Evolutionary conservation across 257 asterid genomes (phyloP).

Genomic region (Leonotis leonurus): DNA sequence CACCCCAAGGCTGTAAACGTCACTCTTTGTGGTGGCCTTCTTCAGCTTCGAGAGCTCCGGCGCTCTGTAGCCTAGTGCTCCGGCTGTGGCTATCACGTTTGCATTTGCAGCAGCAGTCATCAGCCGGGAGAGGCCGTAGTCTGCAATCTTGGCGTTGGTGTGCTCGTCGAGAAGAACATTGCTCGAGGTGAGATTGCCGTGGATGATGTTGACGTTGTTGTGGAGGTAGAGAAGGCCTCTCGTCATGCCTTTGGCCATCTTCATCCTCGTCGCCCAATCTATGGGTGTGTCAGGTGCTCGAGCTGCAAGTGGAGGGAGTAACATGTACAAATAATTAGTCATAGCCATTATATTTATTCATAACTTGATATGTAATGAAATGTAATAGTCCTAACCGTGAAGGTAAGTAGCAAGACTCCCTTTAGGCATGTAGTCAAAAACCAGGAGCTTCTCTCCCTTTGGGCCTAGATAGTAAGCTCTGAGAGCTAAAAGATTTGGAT

Average conservation of each 20-base stretch:
- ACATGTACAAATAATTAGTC: background rate
- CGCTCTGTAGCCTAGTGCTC: conserved; percentile 89
- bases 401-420: conserved; percentile 85
- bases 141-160: conserved; percentile 59
- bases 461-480: conserved; percentile 94
- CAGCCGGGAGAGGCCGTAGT: conserved; percentile 74
- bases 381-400: conserved; percentile 44
- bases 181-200: conserved; percentile 90
- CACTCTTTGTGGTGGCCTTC: conserved; percentile 85
- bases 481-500: conserved; percentile 77
- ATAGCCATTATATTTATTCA: background rate
- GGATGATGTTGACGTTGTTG: conserved; percentile 57
- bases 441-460: conserved; percentile 93
- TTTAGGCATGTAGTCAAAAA: conserved; percentile 82
- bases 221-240: conserved; percentile 83
- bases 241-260: conserved; percentile 69
- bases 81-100: conserved; percentile 81
- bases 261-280: conserved; percentile 77
- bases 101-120: conserved; percentile 92
- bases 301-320: conserved; percentile 38
- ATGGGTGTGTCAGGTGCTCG: conserved; percentile 69
- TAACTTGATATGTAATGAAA: too few species aligned
- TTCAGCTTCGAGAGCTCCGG: conserved; percentile 91
- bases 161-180: conserved; percentile 74
- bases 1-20: conserved; percentile 87